Evolutionary conservation across 2,329 filamentous ascomycete species (phyloP).

Genomic region (Orbilia quercus): DNA sequence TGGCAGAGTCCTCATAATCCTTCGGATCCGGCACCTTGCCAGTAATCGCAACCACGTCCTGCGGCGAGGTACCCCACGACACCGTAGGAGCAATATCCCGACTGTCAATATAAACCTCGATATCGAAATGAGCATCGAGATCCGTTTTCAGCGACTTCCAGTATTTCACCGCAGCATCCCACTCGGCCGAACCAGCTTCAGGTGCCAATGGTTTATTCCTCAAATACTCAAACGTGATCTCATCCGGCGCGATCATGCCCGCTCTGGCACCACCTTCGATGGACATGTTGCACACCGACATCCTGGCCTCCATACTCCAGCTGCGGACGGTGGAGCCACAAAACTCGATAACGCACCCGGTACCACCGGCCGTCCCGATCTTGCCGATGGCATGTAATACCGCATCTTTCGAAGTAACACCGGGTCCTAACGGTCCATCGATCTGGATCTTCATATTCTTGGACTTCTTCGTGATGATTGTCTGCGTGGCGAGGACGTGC

Average conservation of each 20-base stretch:
- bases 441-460: conserved; percentile 99
- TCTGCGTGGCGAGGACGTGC: conserved; percentile 96
- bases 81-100: conserved; percentile 94
- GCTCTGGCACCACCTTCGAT: conserved; percentile 95
- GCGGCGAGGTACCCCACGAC: conserved; percentile 96
- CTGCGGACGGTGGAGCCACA: conserved; percentile 90
- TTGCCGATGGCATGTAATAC: conserved; percentile 91
- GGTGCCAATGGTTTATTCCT: conserved; percentile 90
- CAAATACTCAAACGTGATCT: conserved; percentile 93
- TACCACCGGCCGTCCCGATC: conserved; percentile 95
- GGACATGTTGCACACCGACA: conserved; percentile 99
- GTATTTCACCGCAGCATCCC: conserved; percentile 87
- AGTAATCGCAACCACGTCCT: conserved; percentile 95
- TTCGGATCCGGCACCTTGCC: conserved; percentile 90
- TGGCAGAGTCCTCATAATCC: conserved; percentile 80
- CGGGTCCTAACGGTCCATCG: conserved; percentile 86
- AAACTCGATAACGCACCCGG: conserved; percentile 94
- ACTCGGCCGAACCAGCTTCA: conserved; percentile 82
- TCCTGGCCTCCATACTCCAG: conserved; percentile 94
- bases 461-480: conserved; percentile 90
- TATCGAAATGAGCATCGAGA: conserved; percentile 87
- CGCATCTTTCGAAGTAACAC: conserved; percentile 96
- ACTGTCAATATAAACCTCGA: conserved; percentile 86
- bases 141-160: conserved; percentile 90
- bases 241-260: conserved; percentile 95